A percentile compares a stretch with the other conserved stretches of the same genome.
Conservation (phyloP, 164 flowering plant genomes). For the Chimonanthus salicifolius region DNA sequence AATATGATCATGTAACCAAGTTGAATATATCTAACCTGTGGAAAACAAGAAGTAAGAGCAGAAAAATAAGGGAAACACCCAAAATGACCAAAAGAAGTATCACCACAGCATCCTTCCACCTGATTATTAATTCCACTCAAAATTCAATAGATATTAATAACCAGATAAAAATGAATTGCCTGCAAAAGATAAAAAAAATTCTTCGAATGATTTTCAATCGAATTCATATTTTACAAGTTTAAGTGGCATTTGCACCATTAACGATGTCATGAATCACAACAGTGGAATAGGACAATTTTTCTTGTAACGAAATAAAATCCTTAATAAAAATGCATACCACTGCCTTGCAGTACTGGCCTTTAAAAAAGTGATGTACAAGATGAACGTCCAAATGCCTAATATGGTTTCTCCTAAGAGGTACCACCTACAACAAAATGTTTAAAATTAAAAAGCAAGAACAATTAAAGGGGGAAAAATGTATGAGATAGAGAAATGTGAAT, state of each 20-base stretch:
- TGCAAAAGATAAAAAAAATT: not conserved
- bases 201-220: not conserved
- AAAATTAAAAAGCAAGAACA: not conserved
- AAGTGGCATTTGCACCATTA: not conserved
- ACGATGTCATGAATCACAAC: not conserved
- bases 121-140: constrained; percentile 18
- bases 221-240: not conserved
- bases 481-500: not conserved
- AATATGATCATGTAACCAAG: not conserved
- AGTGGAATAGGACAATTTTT: not conserved
- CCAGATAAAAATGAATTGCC: not conserved
- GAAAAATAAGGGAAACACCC: constrained; percentile 51
- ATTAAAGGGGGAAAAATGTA: not conserved
- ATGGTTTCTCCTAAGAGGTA: constrained; percentile 81
- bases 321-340: constrained; percentile 41
- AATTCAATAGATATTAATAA: not conserved
- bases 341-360: constrained; percentile 44
- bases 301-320: not conserved
- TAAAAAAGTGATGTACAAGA: constrained; percentile 67
- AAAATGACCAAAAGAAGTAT: constrained; percentile 53
- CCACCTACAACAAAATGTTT: constrained; percentile 56
- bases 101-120: constrained; percentile 79
- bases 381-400: constrained; percentile 78
- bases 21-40: constrained; percentile 55
- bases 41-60: constrained; percentile 69